phyloP scores from a whole-genome alignment of 345 rosid species.

The Eutrema yunnanense region DNA sequence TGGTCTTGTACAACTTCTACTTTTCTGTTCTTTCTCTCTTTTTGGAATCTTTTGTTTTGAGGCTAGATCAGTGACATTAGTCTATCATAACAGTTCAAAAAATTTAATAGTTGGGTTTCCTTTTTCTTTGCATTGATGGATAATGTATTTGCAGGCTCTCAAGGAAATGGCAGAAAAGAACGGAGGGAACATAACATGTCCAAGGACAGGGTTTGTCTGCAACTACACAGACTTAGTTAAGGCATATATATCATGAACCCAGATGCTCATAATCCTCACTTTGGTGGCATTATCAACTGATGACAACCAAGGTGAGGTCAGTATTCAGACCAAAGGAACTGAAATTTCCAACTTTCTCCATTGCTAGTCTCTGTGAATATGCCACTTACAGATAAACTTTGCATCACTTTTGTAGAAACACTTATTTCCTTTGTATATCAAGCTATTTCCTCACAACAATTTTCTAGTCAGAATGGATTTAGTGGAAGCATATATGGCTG shows the following conservation, averaged over 20 bases:
- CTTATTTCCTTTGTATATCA: constrained; percentile 23
- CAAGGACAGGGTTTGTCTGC: constrained; percentile 67
- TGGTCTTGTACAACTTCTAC: neutral
- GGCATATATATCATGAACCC: constrained; percentile 72
- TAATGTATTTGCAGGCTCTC: constrained; percentile 57
- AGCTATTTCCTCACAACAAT: neutral
- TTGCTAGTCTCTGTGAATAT: constrained; percentile 21
- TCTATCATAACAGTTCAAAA: neutral
- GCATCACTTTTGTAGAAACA: constrained; percentile 15
- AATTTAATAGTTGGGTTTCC: neutral
- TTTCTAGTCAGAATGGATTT: neutral
- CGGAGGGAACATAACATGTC: constrained; percentile 72
- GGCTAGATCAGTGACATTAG: neutral
- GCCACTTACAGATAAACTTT: constrained; percentile 8
- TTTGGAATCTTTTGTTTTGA: neutral
- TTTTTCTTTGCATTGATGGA: neutral
- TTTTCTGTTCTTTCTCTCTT: neutral
- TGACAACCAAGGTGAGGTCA: constrained; percentile 14
- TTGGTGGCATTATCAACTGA: constrained; percentile 4
- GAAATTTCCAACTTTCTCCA: constrained; percentile 15
- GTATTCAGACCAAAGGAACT: constrained; percentile 14
- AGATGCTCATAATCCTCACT: constrained; percentile 8
- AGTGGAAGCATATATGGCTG: neutral
- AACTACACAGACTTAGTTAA: constrained; percentile 67
- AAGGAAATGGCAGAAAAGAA: constrained; percentile 87